Base-by-base conservation (phyloP, 768 basidiomycete species). In the Nidularia pulvinata region DNA sequence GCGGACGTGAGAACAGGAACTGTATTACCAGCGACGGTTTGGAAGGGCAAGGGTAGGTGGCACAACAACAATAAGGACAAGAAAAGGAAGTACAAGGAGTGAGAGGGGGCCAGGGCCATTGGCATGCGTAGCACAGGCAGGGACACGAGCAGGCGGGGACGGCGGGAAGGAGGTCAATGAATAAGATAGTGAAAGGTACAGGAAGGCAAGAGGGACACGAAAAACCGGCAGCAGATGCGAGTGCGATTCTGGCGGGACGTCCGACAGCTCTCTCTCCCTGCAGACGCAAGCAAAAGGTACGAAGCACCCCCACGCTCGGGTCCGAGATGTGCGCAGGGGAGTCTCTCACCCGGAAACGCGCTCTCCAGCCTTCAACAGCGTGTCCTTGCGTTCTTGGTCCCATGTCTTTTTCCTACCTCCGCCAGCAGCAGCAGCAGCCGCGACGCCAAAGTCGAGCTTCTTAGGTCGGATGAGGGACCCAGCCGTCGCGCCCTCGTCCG, bases 371-470 rank as follows among this genome's bases (percentile, higher is more conserved):
- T 13, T 43, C 39, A 16, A 11, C 39, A 42, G 39, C 39, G 39
- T 16, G 13, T 42, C 39, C 51, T 44, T 56, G 13, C 52, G 16
- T 32, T 53, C 52, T 6, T 50, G 42, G 25, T 56, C 54, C 59
- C 10, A 35, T 52, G 56, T 46, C 56, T 5, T 54, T 56, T 45
- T 55, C 48, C 30, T 55, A 30, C 25, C 25, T 30, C 3, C 25
- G 25, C 25, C 25, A 30, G 25, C 25, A 46, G 22, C 44, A 46
- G 22, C 44, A n/a, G 39, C 13, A 42, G 39, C 48, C 44, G 16
- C 16, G 34, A 51, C 49, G 16, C 58, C 61, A 47, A 69, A 69
- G 51, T 67, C 61, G 46, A 69, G 48, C 48, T 66, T 67, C 57
- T 54, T 62, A 5, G 67, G 66, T 19, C 53, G 50, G 14, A 67